A percentile compares a stretch with the other conserved stretches of the same genome.
These are phyloP conservation scores for Phytophthora sojae DNA, from an alignment of 352 stramenopile species.

Conservation along the genomic window DNA sequence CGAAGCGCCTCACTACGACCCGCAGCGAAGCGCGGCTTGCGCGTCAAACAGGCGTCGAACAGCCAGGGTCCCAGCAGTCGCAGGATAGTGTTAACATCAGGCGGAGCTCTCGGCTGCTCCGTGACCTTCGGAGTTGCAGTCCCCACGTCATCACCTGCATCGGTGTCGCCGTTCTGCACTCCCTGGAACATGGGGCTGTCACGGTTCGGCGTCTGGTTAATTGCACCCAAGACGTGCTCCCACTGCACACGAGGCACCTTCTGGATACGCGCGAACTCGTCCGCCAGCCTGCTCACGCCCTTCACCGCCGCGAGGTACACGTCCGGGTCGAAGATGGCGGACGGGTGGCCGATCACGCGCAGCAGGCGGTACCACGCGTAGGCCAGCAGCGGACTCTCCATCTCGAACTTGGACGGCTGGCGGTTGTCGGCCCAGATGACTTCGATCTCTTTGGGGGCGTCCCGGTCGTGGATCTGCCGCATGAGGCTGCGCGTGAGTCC, in stretches of 20 bases:
- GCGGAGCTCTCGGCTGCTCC: conserved; percentile 64
- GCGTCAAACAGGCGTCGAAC: conserved; percentile 85
- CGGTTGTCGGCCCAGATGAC: conserved; percentile 80
- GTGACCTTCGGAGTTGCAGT: conserved; percentile 16
- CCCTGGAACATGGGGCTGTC: conserved; percentile 55
- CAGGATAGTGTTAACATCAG: conserved; percentile 87
- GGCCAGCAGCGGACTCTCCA: conserved; percentile 76
- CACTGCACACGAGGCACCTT: conserved; percentile 76
- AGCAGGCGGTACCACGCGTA: conserved; percentile 89
- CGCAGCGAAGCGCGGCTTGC: conserved; percentile 71
- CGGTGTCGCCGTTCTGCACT: conserved; percentile 47
- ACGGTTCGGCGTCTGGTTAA: conserved; percentile 59
- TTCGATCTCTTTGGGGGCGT: conserved; percentile 69
- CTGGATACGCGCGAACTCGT: conserved; percentile 79
- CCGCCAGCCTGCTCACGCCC: conserved; percentile 77
- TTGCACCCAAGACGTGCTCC: conserved; percentile 72
- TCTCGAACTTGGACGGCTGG: conserved; percentile 71
- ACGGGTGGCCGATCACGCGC: conserved; percentile 85
- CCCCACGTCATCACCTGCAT: conserved; percentile 30
- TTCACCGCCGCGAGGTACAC: conserved; percentile 87
- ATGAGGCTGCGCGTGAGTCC: conserved; percentile 82
- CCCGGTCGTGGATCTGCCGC: conserved; percentile 64
- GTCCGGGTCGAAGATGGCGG: conserved; percentile 82
- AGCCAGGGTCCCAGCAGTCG: conserved; percentile 84
- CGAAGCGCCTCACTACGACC: conserved; percentile 79